Conservation (phyloP, 2,329 filamentous ascomycete species). For the Ascochyta lentis region DNA sequence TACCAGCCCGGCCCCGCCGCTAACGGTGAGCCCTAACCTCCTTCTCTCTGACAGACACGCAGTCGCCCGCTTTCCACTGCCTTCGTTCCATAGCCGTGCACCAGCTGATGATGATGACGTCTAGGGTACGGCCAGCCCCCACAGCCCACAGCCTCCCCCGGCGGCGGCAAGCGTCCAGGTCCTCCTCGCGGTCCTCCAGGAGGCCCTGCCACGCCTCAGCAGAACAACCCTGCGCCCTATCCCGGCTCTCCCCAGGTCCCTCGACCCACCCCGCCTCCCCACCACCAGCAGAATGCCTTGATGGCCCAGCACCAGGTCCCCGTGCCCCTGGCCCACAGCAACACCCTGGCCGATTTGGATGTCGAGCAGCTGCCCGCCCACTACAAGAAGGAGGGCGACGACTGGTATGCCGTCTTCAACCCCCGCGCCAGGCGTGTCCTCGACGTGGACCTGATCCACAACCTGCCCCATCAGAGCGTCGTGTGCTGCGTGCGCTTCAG, state of each 20-base stretch:
- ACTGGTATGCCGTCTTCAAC: constrained; percentile 99
- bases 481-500: constrained; percentile 99
- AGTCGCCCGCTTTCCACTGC: neutral
- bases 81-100: neutral
- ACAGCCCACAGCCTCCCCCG: constrained; percentile 84
- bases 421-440: constrained; percentile 85
- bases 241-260: constrained; percentile 83
- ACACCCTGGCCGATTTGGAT: constrained; percentile 84
- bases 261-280: constrained; percentile 74
- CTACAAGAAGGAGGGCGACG: constrained; percentile 85
- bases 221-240: constrained; percentile 86
- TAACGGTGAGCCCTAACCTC: constrained; percentile 60
- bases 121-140: constrained; percentile 83
- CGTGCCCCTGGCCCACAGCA: constrained; percentile 61
- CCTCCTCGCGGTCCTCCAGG: constrained; percentile 67
- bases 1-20: constrained; percentile 69
- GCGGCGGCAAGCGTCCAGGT: constrained; percentile 77
- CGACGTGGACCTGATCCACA: constrained; percentile 94
- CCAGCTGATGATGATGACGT: constrained; percentile 20
- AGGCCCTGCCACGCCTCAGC: constrained; percentile 83
- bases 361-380: constrained; percentile 83
- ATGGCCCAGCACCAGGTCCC: constrained; percentile 25
- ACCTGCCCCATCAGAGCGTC: constrained; percentile 90
- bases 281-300: constrained; percentile 43
- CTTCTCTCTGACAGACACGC: constrained; percentile 7